These are phyloP conservation scores for Ramaria sp. DNA, from an alignment of 768 basidiomycete genomes.

Conservation along the genomic window DNA sequence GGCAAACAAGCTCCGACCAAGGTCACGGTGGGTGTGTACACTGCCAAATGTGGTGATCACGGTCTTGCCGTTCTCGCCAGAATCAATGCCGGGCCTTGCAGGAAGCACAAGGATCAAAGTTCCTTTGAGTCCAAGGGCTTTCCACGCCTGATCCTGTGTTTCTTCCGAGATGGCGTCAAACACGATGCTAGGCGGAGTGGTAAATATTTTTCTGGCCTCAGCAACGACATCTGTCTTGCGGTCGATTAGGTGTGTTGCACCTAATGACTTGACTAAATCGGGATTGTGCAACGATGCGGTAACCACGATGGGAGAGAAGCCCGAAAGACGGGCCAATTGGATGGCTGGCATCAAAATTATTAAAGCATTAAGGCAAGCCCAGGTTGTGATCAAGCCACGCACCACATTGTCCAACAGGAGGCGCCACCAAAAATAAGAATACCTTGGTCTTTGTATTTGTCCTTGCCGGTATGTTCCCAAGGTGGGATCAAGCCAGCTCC, in stretches of 20 bases:
- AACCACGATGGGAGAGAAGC: neutral
- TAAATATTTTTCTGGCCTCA: neutral
- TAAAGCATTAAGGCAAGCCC: constrained; percentile 15
- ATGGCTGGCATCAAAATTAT: neutral
- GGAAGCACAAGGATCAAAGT: neutral
- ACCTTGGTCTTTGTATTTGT: constrained; percentile 33
- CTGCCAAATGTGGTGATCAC: neutral
- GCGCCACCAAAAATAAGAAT: constrained; percentile 39
- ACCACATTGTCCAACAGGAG: constrained; percentile 43
- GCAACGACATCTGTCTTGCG: constrained; percentile 15
- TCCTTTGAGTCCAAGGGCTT: too few relatives aligned
- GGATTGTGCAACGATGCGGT: neutral
- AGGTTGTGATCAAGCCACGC: constrained; percentile 24
- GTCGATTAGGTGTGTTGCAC: neutral
- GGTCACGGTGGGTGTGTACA: neutral
- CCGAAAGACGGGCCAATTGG: neutral
- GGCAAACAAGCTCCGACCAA: constrained; percentile 13
- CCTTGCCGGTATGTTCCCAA: constrained; percentile 23
- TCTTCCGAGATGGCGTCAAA: neutral
- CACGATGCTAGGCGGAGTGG: neutral
- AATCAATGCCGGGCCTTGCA: neutral
- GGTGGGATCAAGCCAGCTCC: constrained; percentile 31
- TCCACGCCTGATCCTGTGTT: neutral
- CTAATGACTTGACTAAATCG: constrained; percentile 12
- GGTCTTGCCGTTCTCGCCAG: constrained; percentile 7